Evolutionary conservation across 257 asterid species (phyloP), one percentile per base, ranked within the genome.

Genomic region (Rehmannia glutinosa): DNA sequence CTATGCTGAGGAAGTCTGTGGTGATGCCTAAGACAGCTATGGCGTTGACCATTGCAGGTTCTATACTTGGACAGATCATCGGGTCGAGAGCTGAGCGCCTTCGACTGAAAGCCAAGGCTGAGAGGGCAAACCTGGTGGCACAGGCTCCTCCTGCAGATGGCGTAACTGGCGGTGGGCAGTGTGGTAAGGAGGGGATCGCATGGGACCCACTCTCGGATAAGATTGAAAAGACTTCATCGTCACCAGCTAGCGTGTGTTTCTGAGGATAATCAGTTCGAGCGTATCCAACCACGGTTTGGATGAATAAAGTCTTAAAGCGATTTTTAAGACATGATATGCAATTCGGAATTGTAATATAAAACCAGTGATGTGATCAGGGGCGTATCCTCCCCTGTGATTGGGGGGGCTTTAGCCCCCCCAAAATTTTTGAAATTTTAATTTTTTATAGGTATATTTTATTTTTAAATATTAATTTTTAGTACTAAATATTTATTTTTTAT

Each of bases 1-100:
- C 95, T 43, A 87, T 90, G 95, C 88, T 90, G 30, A 82, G 97
- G 80, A 90, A 90, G 80, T 87, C 95, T 0, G 94, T 90, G 20
- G 67, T 80, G 69, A 87, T 90, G 97, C 97, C 97, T 17, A 87
- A 85, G 74, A 83, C 86, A 15, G 95, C 97, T 12, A 90, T 90
- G 95, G 91, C 87, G n/a, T 43, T 87, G 49, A 90, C 94, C 49
- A 80, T 90, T 65, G 95, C 91, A 2, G 96, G 88, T 53, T 90
- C 96, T 24, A 68, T 85, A 42, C 78, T 87, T 12, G 97, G 96
- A 25, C 97, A 90, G 85, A 61, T 82, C 1, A 87, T 90, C 8
- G 97, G 96, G 11, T 90, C 97, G 6, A 72, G 96, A 65, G 97
- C 97, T 2, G 96, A 90, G 73, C 80, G 93, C 51, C 70, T 87